Evolutionary conservation across 2,329 filamentous ascomycete species (phyloP), one percentile per base, ranked within the genome.

Genomic region (Epichloe coenophiala): DNA sequence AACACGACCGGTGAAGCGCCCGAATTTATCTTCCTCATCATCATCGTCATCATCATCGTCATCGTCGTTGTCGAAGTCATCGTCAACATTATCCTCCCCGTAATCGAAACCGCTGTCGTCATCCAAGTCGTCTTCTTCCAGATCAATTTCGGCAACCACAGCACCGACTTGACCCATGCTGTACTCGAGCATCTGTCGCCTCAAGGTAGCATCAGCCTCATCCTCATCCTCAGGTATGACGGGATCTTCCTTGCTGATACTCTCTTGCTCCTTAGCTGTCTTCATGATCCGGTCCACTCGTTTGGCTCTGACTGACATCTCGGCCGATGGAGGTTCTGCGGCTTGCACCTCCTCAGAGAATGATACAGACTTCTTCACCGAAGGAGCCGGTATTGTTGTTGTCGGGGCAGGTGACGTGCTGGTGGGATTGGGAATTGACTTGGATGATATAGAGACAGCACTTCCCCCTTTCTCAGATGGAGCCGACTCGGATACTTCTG

Each of bases 121-220:
- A 12, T 5, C 74, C 2, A 72, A 74, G 12, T 73, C 71, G 23
- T 74, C 78, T 53, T 90, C 83, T 55, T 95, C 88, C 2, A 97
- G 67, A 52, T 94, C 80, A 44, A 98, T 77, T 67, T 97, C 89
- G 15, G 93, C 93, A 15, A 98, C 93, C 3, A 98, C 86, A 38
- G 88, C 81, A 4, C 89, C 88, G 51, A 98, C 83, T 65, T 97
- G 91, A 43, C 84, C 83, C 66, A 95, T 75, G 54, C 87, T 84
- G 62, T 97, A 98, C 55, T 86, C 77, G 7, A 97, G 74, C 90
- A 98, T 97, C 61, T 96, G 83, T 51, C 83, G 80, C 5, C 93
- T 83, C 23, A 95, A 67, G 35, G 77, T 77, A 4, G 88, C 86
- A 55, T 96, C 91, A 56, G 95, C 89, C 12, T 78, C 73, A 0